Base-by-base conservation (phyloP, 1,284 basidiomycete genomes). In the Microbotryum silenes-acaulis region DNA sequence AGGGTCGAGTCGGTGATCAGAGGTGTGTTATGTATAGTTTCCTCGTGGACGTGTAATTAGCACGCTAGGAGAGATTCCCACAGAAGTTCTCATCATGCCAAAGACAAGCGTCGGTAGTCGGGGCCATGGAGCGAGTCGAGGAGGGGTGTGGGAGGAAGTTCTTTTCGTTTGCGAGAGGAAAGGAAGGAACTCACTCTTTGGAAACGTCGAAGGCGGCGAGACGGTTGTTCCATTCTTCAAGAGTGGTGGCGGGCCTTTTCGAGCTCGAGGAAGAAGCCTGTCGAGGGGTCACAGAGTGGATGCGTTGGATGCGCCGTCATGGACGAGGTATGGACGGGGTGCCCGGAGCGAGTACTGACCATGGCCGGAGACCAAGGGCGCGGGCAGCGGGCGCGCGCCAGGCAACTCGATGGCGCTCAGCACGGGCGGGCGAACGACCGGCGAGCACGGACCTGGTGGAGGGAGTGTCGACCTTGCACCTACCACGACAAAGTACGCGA, bases 131-230 rank as follows among this genome's bases (percentile, higher is more conserved):
- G 49, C 51, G 59, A 76, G 60, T 37, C n/a, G 50, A 57, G 50
- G 45, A 53, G 47, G 47, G 53, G 29, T 44, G 27, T 47, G 47
- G 50, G 89, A 87, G 83, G 87, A 86, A 88, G 89, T 75, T 85
- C 83, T 83, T 88, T 86, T 73, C 76, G 27, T 27, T 65, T 57
- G 52, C 42, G 54, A 53, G 44, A 47, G 9, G 23, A 23, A 23
- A 20, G 27, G 49, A 54, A 48, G 23, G 51, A 37, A 79, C 80
- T 79, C 73, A 82, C 80, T 76, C 73, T 73, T 81, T 80, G 54
- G 76, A 75, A 37, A 81, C 75, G 47, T 75, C 73, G 49, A 77
- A 77, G 31, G 75, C 73, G 37, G 75, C 74, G 27, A 81, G 74
- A 60, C 77, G 76, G 48, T 72, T 70, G 54, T 79, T 76, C 80